Base-by-base conservation (phyloP, 2,329 filamentous ascomycete species). In the Talaromyces sp. region DNA sequence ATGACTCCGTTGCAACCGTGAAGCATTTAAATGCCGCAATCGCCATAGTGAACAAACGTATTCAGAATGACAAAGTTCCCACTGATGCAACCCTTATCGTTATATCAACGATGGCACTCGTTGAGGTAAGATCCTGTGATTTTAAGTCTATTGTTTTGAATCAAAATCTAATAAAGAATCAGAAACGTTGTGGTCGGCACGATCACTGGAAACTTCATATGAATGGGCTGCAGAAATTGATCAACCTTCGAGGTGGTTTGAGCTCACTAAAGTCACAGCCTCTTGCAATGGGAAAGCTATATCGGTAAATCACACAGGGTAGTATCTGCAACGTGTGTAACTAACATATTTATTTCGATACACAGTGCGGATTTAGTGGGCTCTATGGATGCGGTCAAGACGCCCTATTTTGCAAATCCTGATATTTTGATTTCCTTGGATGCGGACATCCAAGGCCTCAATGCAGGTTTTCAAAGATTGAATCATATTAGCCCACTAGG, bases 11-110 rank as follows among this genome's bases (percentile, higher is more conserved):
- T 3, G 20, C 16, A 10, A 50, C 47, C 1, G 27, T 50, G 8
- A 43, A 37, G 6, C 47, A 50, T 36, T 20, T 50, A 6, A 50
- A 50, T 44, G 39, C 37, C 13, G 47, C 47, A n/a, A 50, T 50
- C 13, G 19, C 40, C 19, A 50, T 50, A 29, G 36, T 50, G 9
- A 50, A 50, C 20, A 27, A 37, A 22, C 47, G 47, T 24, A 39
- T 50, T 19, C 22, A 30, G 19, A 35, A 24, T 29, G 13, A 30
- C 17, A n/a, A 50, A 11, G 13, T 43, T 27, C 30, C 36, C 9
- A 43, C 47, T 11, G 40, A 43, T n/a, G 30, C 24, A 17, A 50
- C 47, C 29, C 10, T 50, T 10, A 32, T 50, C 16, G 30, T 44
- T 5, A 30, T 50, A 20, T 39, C 47, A 13, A 50, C 47, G 8